Base-by-base conservation (phyloP, 1,284 basidiomycete genomes). In the Polyporus tsugae region DNA sequence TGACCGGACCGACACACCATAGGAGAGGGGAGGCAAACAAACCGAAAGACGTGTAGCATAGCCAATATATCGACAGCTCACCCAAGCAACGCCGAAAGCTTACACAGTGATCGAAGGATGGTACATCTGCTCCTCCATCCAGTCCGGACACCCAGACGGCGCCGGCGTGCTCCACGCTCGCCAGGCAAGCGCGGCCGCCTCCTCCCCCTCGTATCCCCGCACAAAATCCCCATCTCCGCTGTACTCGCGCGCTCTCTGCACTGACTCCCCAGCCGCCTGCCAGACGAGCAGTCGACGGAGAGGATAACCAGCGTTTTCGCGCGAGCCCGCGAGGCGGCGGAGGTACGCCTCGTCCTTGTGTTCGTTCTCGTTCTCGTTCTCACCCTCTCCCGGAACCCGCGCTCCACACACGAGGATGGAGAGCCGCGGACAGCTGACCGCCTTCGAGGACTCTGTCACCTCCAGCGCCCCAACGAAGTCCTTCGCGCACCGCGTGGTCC, bases 101-200 rank as follows among this genome's bases (percentile, higher is more conserved):
- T 55, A 55, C 33, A 35, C 25, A 6, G 29, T 55, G 52, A 55
- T 10, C 52, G 52, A 55, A 55, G 52, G 52, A 33, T 55, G 52
- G 52, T 55, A 55, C 52, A 55, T 55, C 29, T 55, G 52, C 15
- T 35, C 33, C 52, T 33, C 52, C 52, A 55, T 55, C 52, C 52
- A 55, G 33, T 55, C 52, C 29, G 15, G 15, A 33, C 52, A 55
- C 29, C 52, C 52, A 35, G 52, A 29, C 29, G 52, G 52, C 52
- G 52, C 29, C 13, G 29, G 29, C 29, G 52, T 55, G 29, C 13
- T 15, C 52, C 52, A 55, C 52, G 52, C 29, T 15, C 29, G 15
- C 29, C 25, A 55, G 6, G 29, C 52, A 19, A 55, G 52, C 4
- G 29, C 52, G 29, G 11, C 29, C 13, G 29, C 52, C 11, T 53